These are phyloP conservation scores for Linum lewisii DNA, from an alignment of 345 rosid genomes.

Conservation along the genomic window DNA sequence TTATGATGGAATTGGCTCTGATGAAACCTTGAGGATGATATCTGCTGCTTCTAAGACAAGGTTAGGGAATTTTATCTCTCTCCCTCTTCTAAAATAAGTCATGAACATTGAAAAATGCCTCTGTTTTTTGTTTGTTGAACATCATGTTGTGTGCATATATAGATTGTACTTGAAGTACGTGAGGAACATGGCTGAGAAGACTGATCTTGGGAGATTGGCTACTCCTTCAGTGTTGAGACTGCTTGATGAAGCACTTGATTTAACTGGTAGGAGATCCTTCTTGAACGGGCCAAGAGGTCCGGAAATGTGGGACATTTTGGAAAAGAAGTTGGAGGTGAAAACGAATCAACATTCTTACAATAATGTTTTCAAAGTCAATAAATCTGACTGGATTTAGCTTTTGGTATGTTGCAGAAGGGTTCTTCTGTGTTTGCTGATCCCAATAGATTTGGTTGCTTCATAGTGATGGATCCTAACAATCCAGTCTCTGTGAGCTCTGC, in stretches of 20 bases:
- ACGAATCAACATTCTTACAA: slow-evolving; percentile 4
- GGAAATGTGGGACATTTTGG: slow-evolving; percentile 69
- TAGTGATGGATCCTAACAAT: slow-evolving; percentile 62
- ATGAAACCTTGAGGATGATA: slow-evolving; percentile 68
- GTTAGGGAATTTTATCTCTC: slow-evolving; percentile 23
- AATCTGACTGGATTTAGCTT: slow-evolving; percentile 6
- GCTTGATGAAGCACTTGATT: slow-evolving; percentile 54
- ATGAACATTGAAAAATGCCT: too few relatives aligned
- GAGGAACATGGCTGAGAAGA: slow-evolving; percentile 72
- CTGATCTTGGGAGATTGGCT: slow-evolving; percentile 82
- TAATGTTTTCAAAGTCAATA: background rate
- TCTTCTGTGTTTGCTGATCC: slow-evolving; percentile 45
- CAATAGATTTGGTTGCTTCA: slow-evolving; percentile 40
- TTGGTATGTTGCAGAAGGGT: slow-evolving; percentile 42
- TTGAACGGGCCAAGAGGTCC: slow-evolving; percentile 45
- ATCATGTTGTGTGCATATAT: slow-evolving; percentile 8
- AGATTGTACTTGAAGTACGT: slow-evolving; percentile 72
- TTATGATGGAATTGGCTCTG: slow-evolving; percentile 60
- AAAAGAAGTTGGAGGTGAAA: slow-evolving; percentile 57
- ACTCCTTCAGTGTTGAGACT: slow-evolving; percentile 70
- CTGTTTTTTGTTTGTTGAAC: slow-evolving; percentile 4
- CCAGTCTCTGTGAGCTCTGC: slow-evolving; percentile 53
- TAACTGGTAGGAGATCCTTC: slow-evolving; percentile 34
- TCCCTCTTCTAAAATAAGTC: background rate
- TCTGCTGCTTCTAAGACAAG: slow-evolving; percentile 69